Base-by-base conservation (phyloP, 257 asterid genomes). In the Solanum etuberosum region DNA sequence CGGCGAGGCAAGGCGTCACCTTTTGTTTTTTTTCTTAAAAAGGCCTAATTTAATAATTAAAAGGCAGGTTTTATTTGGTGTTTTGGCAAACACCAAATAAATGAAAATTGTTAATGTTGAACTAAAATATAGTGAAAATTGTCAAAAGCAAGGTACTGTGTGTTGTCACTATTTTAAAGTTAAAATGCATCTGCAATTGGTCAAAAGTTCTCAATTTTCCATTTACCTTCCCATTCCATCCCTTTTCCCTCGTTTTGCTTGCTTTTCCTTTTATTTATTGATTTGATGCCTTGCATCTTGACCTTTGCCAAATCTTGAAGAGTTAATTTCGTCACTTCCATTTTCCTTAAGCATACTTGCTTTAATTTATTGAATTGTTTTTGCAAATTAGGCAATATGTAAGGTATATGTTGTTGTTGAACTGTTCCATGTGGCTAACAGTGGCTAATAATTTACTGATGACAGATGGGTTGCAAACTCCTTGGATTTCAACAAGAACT, bases 381-480 rank as follows among this genome's bases (percentile, higher is more conserved):
- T 86, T 73, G 84, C 70, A 51, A 31, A 57, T 43, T 67, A 72
- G 54, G 88, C 71, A 71, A 57, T 46, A 43, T 71, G 25, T 37
- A 40, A 67, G 76, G 68, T 18, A 23, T 51, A 72, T 31, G n/a
- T 70, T 70, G 37, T 61, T 42, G 70, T 67, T 18, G 85, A 80
- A 80, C n/a, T 80, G 48, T 81, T 81, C 18, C 68, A 48, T 7
- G 0, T 29, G 42, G 88, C 83, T 88, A 73, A 86, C 71, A 86
- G 27, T 80, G 16, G 88, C 83, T 88, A 78, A 87, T 77, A 81
- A 82, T 72, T 88, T 89, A 59, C 83, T 85, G 83, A 48, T 96
- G 92, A 91, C 99, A 97, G 99, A 92, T 97, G 99, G 99, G 95
- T 97, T 59, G 98, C 95, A 84, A 84, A 95, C 86, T 93, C 98